A percentile compares a stretch with the other conserved stretches of the same genome.
Conservation (phyloP, 495 filamentous ascomycete species). For the Hypoxylon lienhwacheense region DNA sequence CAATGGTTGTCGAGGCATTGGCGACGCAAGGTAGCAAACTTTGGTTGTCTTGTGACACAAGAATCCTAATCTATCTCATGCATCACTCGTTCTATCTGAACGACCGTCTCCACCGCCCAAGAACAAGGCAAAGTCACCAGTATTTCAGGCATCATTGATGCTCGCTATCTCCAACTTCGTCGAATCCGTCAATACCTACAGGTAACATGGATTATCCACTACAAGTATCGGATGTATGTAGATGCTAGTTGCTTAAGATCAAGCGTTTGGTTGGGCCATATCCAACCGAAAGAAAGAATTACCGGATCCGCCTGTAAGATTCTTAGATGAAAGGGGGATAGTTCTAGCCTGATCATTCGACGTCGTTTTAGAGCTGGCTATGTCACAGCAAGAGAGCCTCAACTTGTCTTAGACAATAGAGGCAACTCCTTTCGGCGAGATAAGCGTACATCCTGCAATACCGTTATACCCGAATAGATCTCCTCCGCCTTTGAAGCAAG, state of each 20-base stretch:
- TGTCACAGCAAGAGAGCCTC: conserved; percentile 27
- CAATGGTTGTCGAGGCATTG: too few relatives aligned
- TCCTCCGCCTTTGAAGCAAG: too few relatives aligned
- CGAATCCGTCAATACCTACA: too few relatives aligned
- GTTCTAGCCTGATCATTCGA: conserved; percentile 20
- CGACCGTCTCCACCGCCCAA: too few relatives aligned
- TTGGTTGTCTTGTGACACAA: too few relatives aligned
- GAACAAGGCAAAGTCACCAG: too few relatives aligned
- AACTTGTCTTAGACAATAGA: conserved; percentile 25
- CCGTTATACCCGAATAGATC: not conserved
- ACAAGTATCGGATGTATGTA: conserved; percentile 1
- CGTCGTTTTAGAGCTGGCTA: conserved; percentile 24
- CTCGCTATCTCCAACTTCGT: too few relatives aligned
- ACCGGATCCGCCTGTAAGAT: not conserved
- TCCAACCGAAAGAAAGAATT: conserved; percentile 25
- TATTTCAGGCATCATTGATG: too few relatives aligned
- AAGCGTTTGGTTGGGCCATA: not conserved
- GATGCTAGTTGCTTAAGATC: not conserved
- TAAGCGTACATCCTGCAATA: not conserved
- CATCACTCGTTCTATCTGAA: too few relatives aligned
- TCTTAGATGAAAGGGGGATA: not conserved
- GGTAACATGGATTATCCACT: conserved; percentile 16
- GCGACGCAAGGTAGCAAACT: too few relatives aligned
- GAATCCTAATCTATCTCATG: too few relatives aligned
- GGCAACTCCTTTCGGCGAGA: too few relatives aligned